Percentiles rank a stretch among this genome's conserved stretches.
phyloP scores from a whole-genome alignment of 108 stramenopile genomes.

The Discostella pseudostelligera region DNA sequence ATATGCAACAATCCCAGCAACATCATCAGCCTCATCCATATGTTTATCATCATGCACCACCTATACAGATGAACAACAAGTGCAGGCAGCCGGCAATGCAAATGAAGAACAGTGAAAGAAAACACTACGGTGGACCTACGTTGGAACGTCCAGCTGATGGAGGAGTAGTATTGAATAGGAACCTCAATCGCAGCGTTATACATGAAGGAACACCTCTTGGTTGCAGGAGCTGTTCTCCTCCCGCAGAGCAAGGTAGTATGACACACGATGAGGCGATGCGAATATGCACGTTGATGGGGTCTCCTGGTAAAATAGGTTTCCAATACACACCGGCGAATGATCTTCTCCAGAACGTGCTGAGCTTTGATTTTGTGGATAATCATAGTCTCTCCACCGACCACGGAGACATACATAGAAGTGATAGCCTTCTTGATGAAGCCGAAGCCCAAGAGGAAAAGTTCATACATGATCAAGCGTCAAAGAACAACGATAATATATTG shows the following conservation, averaged over 20 bases:
- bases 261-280: conserved; percentile 28
- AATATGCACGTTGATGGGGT: conserved; percentile 13
- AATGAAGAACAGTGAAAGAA: too few relatives aligned
- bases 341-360: not conserved
- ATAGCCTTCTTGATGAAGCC: not conserved
- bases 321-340: conserved; percentile 1
- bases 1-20: not conserved
- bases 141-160: not conserved
- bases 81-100: not conserved
- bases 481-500: conserved; percentile 12
- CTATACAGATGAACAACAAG: not conserved
- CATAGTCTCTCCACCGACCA: conserved; percentile 12
- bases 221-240: not conserved
- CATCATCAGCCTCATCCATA: not conserved
- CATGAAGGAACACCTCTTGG: not conserved
- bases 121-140: not conserved
- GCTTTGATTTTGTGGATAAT: conserved; percentile 13
- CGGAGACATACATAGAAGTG: conserved; percentile 1
- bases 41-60: conserved; percentile 2
- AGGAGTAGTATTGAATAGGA: conserved; percentile 1
- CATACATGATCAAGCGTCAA: not conserved
- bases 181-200: not conserved
- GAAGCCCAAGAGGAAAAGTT: not conserved
- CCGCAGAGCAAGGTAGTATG: not conserved
- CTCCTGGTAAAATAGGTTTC: conserved; percentile 4